Conservation (phyloP, 441 rosid genomes). For the Erodium chrysanthum region DNA sequence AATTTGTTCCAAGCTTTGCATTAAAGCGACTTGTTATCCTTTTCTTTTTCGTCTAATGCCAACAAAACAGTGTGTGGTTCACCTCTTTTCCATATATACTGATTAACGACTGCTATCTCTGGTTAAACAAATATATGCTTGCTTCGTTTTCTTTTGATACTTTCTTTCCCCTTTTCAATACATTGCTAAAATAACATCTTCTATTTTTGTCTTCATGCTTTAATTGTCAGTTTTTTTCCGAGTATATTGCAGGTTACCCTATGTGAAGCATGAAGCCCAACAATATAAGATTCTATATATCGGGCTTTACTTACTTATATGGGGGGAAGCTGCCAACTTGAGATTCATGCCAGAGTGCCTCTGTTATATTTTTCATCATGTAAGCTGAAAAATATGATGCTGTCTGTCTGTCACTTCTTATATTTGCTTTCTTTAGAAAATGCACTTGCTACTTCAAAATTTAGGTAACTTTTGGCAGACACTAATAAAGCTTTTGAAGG, state of each 20-base stretch:
- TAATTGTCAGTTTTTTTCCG: slow-evolving; percentile 10
- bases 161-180: neutral
- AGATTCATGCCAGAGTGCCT: slow-evolving; percentile 94
- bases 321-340: slow-evolving; percentile 98
- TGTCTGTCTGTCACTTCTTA: slow-evolving; percentile 1
- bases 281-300: slow-evolving; percentile 76
- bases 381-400: slow-evolving; percentile 33
- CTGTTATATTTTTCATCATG: slow-evolving; percentile 91
- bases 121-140: neutral
- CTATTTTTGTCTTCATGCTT: slow-evolving; percentile 4
- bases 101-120: neutral
- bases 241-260: slow-evolving; percentile 57
- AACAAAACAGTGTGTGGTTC: neutral
- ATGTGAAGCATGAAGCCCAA: slow-evolving; percentile 65
- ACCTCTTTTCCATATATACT: neutral
- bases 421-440: neutral
- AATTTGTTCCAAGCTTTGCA: slow-evolving; percentile 10
- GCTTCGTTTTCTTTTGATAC: neutral
- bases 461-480: too few species aligned
- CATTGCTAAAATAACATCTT: neutral
- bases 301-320: slow-evolving; percentile 89
- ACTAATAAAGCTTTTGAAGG: too few species aligned
- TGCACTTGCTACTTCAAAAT: too few species aligned
- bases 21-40: neutral
- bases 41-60: slow-evolving; percentile 11